Conservation (phyloP, 2,329 filamentous ascomycete species). For the Fusarium torreyae region DNA sequence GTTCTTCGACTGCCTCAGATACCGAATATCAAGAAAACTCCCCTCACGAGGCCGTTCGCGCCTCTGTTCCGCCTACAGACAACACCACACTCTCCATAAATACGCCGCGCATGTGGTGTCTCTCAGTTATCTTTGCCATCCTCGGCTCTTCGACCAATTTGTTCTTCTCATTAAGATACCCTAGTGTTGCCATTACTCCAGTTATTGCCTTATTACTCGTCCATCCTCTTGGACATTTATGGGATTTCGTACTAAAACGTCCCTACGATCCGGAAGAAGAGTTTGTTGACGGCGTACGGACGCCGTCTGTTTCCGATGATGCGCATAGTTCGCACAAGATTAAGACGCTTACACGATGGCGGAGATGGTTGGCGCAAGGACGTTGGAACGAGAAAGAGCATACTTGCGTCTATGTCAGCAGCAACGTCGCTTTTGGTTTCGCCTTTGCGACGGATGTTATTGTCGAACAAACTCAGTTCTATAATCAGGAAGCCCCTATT, state of each 20-base stretch:
- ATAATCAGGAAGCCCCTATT: conserved; percentile 84
- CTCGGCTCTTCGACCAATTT: conserved; percentile 87
- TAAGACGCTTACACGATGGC: conserved; percentile 61
- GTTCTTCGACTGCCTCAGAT: conserved; percentile 60
- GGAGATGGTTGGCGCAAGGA: conserved; percentile 84
- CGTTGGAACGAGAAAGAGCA: conserved; percentile 92
- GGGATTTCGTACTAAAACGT: conserved; percentile 81
- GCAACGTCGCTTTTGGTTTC: conserved; percentile 91
- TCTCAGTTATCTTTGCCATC: conserved; percentile 85
- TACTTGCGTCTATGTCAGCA: conserved; percentile 89
- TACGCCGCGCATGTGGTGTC: conserved; percentile 88
- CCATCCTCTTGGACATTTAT: conserved; percentile 84
- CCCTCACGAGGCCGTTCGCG: conserved; percentile 83
- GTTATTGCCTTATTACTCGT: conserved; percentile 89
- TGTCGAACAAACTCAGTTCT: conserved; percentile 91
- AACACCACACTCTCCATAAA: conserved; percentile 85
- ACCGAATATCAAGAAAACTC: conserved; percentile 76
- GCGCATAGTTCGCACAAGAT: conserved; percentile 35
- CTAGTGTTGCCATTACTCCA: conserved; percentile 89
- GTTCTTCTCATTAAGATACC: conserved; percentile 92
- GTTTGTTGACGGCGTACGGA: conserved; percentile 65
- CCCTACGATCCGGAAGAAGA: conserved; percentile 65
- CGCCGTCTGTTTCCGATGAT: conserved; percentile 38
- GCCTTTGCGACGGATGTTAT: conserved; percentile 92
- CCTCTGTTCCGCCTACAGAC: conserved; percentile 83